Conservation (phyloP, 371 early-diverging fungal genomes). For the Sporodiniella umbellata region DNA sequence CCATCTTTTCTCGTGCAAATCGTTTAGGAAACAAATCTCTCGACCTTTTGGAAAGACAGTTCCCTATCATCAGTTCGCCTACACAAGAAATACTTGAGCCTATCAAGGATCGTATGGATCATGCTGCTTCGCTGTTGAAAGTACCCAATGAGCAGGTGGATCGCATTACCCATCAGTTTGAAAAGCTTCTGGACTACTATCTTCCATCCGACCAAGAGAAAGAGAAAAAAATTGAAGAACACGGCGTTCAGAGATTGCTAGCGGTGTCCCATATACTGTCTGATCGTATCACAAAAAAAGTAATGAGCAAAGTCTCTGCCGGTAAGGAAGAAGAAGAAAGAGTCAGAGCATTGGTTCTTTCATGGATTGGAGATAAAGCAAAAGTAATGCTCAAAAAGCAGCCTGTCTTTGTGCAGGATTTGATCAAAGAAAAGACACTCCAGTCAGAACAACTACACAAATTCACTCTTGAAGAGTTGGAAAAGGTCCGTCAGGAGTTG, state of each 20-base stretch:
- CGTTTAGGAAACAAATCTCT: constrained; percentile 17
- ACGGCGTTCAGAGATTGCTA: constrained; percentile 7
- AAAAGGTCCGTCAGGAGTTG: constrained; percentile 19
- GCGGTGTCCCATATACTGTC: constrained; percentile 7
- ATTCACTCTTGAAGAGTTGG: constrained; percentile 18
- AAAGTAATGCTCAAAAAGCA: constrained; percentile 7
- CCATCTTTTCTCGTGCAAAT: constrained; percentile 11
- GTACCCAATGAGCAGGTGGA: constrained; percentile 1
- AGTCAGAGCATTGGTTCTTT: constrained; percentile 8
- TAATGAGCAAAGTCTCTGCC: constrained; percentile 4
- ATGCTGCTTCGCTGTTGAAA: constrained; percentile 1
- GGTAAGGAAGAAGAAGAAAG: constrained; percentile 14
- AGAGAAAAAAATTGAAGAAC: constrained; percentile 1
- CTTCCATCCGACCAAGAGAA: constrained; percentile 7
- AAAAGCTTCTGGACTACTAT: constrained; percentile 15
- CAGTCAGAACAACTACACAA: constrained; percentile 4
- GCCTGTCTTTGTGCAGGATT: constrained; percentile 2
- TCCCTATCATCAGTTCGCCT: constrained; percentile 13
- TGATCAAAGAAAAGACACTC: constrained; percentile 1
- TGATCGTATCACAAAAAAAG: constrained; percentile 10
- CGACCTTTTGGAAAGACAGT: constrained; percentile 14
- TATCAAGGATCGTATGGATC: constrained; percentile 6
- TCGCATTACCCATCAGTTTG: constrained; percentile 8
- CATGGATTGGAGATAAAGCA: constrained; percentile 12
- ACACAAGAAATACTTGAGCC: constrained; percentile 18